Percentiles rank a stretch among this genome's conserved stretches.
These are phyloP conservation scores for Melastoma candidum DNA, from an alignment of 441 rosid species.

Conservation along the genomic window DNA sequence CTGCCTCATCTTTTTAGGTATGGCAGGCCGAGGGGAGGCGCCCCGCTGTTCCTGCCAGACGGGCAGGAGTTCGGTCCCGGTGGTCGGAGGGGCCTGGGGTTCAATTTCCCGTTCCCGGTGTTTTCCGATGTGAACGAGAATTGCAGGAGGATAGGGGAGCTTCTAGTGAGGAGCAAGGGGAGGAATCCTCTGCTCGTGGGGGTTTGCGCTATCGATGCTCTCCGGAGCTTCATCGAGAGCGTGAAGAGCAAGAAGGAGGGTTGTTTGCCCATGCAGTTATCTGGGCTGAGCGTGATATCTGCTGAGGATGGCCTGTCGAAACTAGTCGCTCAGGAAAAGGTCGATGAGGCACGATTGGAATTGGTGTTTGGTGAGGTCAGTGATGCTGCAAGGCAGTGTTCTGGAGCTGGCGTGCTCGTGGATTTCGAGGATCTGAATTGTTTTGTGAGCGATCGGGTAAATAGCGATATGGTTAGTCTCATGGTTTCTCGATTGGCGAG, in stretches of 20 bases:
- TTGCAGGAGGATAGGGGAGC: conserved; percentile 44
- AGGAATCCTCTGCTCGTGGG: conserved; percentile 77
- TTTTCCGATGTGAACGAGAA: conserved; percentile 34
- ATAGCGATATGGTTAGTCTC: conserved; percentile 20
- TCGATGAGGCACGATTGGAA: conserved; percentile 19
- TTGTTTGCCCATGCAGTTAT: conserved; percentile 25
- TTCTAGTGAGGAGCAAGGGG: conserved; percentile 32
- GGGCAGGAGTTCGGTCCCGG: conserved; percentile 28
- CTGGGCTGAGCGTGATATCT: conserved; percentile 30
- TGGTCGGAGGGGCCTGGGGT: conserved; percentile 7
- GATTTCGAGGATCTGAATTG: conserved; percentile 54
- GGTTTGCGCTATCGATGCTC: conserved; percentile 38
- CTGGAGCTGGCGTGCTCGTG: conserved; percentile 43
- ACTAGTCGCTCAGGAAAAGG: not conserved
- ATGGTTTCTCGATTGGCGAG: conserved; percentile 40
- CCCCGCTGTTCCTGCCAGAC: conserved; percentile 48
- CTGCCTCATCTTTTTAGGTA: conserved; percentile 47
- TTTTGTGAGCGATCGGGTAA: conserved; percentile 23
- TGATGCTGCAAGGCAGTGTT: conserved; percentile 23
- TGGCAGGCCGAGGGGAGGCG: conserved; percentile 32
- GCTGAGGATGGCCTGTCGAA: conserved; percentile 27
- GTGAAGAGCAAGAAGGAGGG: conserved; percentile 28
- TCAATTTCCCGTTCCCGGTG: conserved; percentile 32
- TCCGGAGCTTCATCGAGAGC: conserved; percentile 31
- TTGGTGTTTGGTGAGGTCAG: conserved; percentile 37